Base-by-base conservation (phyloP, 106 monocot genomes). In the Vanilla planifolia region DNA sequence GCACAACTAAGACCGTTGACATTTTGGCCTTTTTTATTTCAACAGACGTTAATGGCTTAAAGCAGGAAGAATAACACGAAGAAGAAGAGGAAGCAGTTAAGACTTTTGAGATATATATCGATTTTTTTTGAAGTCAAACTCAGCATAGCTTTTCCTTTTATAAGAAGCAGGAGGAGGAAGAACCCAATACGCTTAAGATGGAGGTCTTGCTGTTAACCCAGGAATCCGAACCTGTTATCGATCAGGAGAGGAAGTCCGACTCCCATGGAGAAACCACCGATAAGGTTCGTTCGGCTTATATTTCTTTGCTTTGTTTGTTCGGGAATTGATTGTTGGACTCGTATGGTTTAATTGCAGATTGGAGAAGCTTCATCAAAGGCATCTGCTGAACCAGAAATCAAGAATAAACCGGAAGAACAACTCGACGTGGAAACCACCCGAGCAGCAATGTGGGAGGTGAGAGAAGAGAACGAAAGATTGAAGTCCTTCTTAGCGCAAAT, bases 381-480 rank as follows among this genome's bases (percentile, higher is more conserved):
- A n/a, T n/a, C n/a, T n/a, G n/a, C n/a, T n/a, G n/a, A n/a, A n/a
- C n/a, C n/a, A n/a, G n/a, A 37, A 37, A 37, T 10, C 37, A 6
- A 6, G 7, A 6, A 10, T 3, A 26, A 8, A 13, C 14, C 85
- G 82, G 73, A 73, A 15, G 67, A 78, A 21, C 70, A 74, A 27
- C 75, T 94, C 28, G 80, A n/a, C n/a, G n/a, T n/a, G n/a, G n/a
- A 79, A 66, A 68, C 80, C 0, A 94, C 85, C 8, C 79, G 70
- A 73, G 75, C 63, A 23, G 85, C 89, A 67, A 85, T 94, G 82
- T 73, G 74, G 2, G 82, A 94, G 65, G 89, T 83, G 8, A 65
- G 67, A 69, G 79, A 94, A 85, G 93, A 94, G 64, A 94, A 94
- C 19, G 73, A 94, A 51, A 77, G 79, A 50, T 51, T 94, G 40